These are phyloP conservation scores for Nannizziopsis barbatae DNA, from an alignment of 2,329 filamentous ascomycete genomes.

Conservation along the genomic window DNA sequence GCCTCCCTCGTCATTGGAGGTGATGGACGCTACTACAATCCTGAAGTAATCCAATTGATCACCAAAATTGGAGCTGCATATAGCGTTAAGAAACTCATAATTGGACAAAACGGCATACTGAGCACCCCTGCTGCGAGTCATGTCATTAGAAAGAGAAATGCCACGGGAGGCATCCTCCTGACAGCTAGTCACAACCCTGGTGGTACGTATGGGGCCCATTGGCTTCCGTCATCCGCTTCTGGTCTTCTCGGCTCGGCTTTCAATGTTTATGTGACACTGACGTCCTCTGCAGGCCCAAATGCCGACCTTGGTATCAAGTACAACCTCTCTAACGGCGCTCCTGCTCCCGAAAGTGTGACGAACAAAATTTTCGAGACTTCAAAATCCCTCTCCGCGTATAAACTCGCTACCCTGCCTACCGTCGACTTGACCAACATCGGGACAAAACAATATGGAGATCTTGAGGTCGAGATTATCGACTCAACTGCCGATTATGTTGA, in stretches of 20 bases:
- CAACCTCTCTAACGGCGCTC: conserved; percentile 92
- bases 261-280: not conserved
- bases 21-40: conserved; percentile 95
- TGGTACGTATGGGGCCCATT: conserved; percentile 48
- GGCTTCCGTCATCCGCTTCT: too few species aligned
- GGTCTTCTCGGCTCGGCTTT: not conserved
- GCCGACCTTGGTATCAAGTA: conserved; percentile 99
- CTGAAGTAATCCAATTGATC: conserved; percentile 90
- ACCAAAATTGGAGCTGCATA: conserved; percentile 95
- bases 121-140: conserved; percentile 94
- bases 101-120: conserved; percentile 92
- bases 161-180: conserved; percentile 90
- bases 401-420: conserved; percentile 75
- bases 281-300: conserved; percentile 58
- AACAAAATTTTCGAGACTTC: conserved; percentile 95
- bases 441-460: conserved; percentile 66
- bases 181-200: conserved; percentile 98
- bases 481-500: conserved; percentile 82
- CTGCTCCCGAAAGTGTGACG: conserved; percentile 88
- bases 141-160: conserved; percentile 85
- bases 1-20: conserved; percentile 92
- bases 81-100: conserved; percentile 95
- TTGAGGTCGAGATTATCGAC: conserved; percentile 93
- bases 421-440: conserved; percentile 76
- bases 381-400: conserved; percentile 83